These are phyloP conservation scores for Termitomyces sp. DNA, from an alignment of 768 basidiomycete species.

Conservation along the genomic window DNA sequence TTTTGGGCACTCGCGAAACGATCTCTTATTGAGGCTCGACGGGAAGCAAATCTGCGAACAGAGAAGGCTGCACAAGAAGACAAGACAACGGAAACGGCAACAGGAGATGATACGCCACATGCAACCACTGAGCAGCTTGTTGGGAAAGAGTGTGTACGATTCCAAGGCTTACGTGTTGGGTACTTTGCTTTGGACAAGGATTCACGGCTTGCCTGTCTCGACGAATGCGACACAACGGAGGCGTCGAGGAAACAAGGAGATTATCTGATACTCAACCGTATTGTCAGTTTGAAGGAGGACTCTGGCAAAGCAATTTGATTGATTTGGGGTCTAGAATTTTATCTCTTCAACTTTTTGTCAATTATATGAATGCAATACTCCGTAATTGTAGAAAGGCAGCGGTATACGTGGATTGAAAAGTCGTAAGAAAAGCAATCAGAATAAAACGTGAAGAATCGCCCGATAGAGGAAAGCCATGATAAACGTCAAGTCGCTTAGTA, in stretches of 20 bases:
- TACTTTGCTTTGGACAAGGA: slow-evolving; percentile 95
- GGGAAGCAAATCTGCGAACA: slow-evolving; percentile 58
- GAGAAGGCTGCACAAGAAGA: slow-evolving; percentile 51
- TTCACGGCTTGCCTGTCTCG: slow-evolving; percentile 58
- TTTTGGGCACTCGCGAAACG: slow-evolving; percentile 81
- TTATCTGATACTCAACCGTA: slow-evolving; percentile 80
- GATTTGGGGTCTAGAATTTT: not conserved
- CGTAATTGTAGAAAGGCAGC: slow-evolving; percentile 12
- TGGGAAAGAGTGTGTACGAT: slow-evolving; percentile 89
- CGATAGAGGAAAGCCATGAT: not conserved
- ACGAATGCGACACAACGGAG: slow-evolving; percentile 38
- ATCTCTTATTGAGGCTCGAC: slow-evolving; percentile 55
- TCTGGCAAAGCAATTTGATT: slow-evolving; percentile 55
- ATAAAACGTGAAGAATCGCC: slow-evolving; percentile 18
- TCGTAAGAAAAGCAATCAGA: slow-evolving; percentile 13
- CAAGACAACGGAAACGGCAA: slow-evolving; percentile 22
- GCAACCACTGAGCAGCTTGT: slow-evolving; percentile 76
- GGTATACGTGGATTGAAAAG: slow-evolving; percentile 15
- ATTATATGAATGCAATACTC: slow-evolving; percentile 11
- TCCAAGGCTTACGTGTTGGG: slow-evolving; percentile 93
- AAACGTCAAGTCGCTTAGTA: slow-evolving; percentile 30
- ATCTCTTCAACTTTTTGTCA: not conserved
- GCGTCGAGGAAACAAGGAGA: slow-evolving; percentile 61
- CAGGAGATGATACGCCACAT: slow-evolving; percentile 53
- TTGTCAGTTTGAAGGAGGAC: slow-evolving; percentile 94